Base-by-base conservation (phyloP, 2,329 filamentous ascomycete species). In the Colletotrichum liaoningense region DNA sequence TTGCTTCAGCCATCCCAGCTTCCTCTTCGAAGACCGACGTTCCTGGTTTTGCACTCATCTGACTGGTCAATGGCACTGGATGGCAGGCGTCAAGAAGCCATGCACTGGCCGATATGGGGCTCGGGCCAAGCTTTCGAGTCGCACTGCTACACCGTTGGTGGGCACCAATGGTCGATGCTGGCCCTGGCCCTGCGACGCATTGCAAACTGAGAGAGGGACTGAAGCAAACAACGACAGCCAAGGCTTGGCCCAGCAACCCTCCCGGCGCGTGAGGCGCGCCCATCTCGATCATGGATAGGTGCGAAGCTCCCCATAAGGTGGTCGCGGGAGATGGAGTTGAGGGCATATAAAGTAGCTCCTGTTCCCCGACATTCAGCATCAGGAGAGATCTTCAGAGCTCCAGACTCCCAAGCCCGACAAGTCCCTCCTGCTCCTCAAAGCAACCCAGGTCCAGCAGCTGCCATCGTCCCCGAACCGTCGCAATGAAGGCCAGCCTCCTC, bases 401-500 rank as follows among this genome's bases (percentile, higher is more conserved):
- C 59, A 69, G 54, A 58, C 58, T 63, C 42, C 65, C 66, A 58
- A 33, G 57, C 16, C 58, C 63, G 63, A 60, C 49, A 52, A 57
- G 64, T 14, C 54, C 24, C 64, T 26, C 30, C 60, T 26, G 55
- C 59, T 49, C 22, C 4, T 35, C 19, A 12, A 38, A 30, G 65
- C 65, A 24, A 22, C 33, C 54, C 30, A 14, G 33, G 65, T 60
- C 67, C 38, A 66, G 60, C 14, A 65, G 60, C 55, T 62, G 60
- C 56, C 60, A 22, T n/a, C 42, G 42, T 38, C 56, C 30, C 22
- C 46, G 35, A 7, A 7, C 5, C 55, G 22, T 57, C 64, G 33
- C 33, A 35, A 74, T 74, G 73, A 74, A 74, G 73, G 73, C 73
- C 69, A 38, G 60, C 38, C 56, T 74, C 22, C 57, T 74, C 38